A percentile compares a stretch with the other conserved stretches of the same genome.
phyloP scores from a whole-genome alignment of 116 monocot genomes.

The Trichopus zeylanicus region DNA sequence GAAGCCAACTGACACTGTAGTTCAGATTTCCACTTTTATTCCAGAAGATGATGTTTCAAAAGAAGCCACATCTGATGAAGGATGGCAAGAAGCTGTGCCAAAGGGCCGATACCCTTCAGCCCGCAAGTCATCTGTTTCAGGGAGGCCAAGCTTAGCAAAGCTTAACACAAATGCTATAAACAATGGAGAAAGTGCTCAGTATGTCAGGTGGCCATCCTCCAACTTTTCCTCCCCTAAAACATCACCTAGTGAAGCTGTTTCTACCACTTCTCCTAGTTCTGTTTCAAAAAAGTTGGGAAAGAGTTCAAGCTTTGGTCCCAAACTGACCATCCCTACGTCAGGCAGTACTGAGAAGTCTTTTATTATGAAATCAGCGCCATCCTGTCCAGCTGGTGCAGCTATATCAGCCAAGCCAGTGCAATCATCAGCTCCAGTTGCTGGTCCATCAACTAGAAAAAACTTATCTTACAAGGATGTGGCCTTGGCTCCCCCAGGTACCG shows the following conservation, averaged over 20 bases:
- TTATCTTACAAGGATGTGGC: conserved; percentile 98
- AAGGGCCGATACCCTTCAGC: conserved; percentile 47
- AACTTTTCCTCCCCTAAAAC: conserved; percentile 46
- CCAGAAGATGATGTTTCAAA: conserved; percentile 27
- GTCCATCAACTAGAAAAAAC: conserved; percentile 36
- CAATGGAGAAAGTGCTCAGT: conserved; percentile 39
- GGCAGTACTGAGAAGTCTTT: conserved; percentile 35
- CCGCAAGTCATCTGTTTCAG: conserved; percentile 47
- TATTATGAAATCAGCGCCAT: conserved; percentile 21
- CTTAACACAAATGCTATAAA: conserved; percentile 58
- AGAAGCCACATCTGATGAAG: conserved; percentile 63
- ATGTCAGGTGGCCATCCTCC: conserved; percentile 23
- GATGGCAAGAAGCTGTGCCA: conserved; percentile 94
- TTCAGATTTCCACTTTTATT: conserved; percentile 14
- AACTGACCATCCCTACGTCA: conserved; percentile 6
- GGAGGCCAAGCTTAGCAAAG: conserved; percentile 64
- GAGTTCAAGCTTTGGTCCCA: conserved; percentile 55
- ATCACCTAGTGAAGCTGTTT: conserved; percentile 21
- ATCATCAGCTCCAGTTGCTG: conserved; percentile 19
- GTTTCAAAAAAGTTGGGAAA: conserved; percentile 44
- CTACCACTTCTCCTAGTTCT: conserved; percentile 8
- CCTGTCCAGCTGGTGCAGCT: conserved; percentile 22
- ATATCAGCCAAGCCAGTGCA: conserved; percentile 22
- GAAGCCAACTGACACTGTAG: conserved; percentile 11
- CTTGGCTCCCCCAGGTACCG: conserved; percentile 78